Conservation (phyloP, 176 grass and related monocot genomes). For the Oryza glaberrima region DNA sequence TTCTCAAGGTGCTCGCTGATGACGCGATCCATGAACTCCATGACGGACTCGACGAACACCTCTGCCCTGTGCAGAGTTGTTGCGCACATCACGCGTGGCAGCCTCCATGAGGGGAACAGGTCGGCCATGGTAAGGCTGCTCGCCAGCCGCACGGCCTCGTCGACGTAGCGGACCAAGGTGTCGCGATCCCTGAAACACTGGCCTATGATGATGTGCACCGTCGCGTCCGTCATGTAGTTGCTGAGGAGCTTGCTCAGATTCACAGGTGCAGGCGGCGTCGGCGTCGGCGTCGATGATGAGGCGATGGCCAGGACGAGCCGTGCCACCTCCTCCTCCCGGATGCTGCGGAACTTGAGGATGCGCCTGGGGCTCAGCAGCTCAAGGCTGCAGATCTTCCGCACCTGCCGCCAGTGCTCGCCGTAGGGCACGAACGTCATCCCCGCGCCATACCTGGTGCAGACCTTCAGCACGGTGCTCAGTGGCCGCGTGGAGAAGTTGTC, state of each 20-base stretch:
- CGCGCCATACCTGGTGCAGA: background rate
- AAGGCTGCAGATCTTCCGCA: background rate
- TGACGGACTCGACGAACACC: background rate
- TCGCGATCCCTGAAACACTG: background rate
- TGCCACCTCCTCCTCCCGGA: no score
- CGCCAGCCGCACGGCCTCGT: background rate
- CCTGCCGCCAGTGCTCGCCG: background rate
- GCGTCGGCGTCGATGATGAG: no score
- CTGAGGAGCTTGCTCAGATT: no score
- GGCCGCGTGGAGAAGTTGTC: slow-evolving; percentile 6
- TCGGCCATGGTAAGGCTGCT: slow-evolving; percentile 15
- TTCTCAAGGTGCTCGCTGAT: slow-evolving; percentile 13
- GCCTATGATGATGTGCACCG: background rate
- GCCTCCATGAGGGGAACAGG: background rate
- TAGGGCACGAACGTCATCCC: slow-evolving; percentile 12
- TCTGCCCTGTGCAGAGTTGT: background rate
- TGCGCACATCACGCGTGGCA: background rate
- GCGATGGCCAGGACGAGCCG: no score
- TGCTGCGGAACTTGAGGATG: no score
- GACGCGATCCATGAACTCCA: slow-evolving; percentile 10
- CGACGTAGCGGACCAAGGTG: background rate
- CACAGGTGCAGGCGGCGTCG: background rate
- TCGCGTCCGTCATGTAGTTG: no score
- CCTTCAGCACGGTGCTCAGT: background rate
- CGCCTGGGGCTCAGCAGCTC: no score